phyloP scores from a whole-genome alignment of 2,329 filamentous ascomycete species.

The Talaromyces sp. region DNA sequence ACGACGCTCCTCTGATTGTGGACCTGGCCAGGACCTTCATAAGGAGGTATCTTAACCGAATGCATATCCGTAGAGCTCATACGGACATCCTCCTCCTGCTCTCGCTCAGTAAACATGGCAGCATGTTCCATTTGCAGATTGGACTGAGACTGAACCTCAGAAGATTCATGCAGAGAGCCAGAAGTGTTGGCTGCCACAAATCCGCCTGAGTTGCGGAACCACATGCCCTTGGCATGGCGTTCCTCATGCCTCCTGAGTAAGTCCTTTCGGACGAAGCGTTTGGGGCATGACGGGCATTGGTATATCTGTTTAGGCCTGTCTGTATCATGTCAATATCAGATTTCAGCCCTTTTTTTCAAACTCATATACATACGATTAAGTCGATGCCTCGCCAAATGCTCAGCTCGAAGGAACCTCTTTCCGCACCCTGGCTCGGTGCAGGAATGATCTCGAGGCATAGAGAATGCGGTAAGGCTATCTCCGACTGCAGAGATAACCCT shows the following conservation, averaged over 20 bases:
- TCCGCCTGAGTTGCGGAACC: conserved; percentile 27
- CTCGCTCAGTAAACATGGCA: conserved; percentile 18
- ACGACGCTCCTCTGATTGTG: background rate
- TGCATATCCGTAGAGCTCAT: conserved; percentile 3
- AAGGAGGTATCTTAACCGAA: conserved; percentile 9
- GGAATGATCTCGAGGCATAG: conserved; percentile 20
- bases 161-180: conserved; percentile 1
- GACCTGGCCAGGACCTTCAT: background rate
- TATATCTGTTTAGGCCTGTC: conserved; percentile 23
- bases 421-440: conserved; percentile 22
- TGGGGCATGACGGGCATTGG: conserved; percentile 22
- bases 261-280: conserved; percentile 26
- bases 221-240: conserved; percentile 29
- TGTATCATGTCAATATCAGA: background rate
- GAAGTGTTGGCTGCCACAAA: conserved; percentile 9
- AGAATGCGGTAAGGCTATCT: background rate
- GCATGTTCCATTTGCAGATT: background rate
- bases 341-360: background rate
- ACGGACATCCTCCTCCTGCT: conserved; percentile 14
- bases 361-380: conserved; percentile 20
- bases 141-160: background rate
- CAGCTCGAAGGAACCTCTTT: conserved; percentile 21
- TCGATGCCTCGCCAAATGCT: conserved; percentile 22
- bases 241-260: conserved; percentile 27
- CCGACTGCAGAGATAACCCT: background rate